A percentile compares a stretch with the other conserved stretches of the same genome.
phyloP scores from a whole-genome alignment of 306 rosid genomes.

The Quercus robur region DNA sequence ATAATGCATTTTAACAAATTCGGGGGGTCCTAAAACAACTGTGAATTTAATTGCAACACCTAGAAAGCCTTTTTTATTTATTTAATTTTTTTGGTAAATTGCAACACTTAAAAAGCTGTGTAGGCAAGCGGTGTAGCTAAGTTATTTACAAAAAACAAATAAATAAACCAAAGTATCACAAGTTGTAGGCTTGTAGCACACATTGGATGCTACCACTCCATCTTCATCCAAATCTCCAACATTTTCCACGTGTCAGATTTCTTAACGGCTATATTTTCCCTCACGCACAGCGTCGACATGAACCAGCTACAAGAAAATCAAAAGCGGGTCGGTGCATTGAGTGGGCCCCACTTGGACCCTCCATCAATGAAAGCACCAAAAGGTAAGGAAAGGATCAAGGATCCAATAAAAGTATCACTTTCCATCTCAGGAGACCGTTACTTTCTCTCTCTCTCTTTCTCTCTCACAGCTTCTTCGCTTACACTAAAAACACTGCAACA shows the following conservation, averaged over 20 bases:
- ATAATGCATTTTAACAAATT: no score
- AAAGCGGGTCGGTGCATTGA: neutral
- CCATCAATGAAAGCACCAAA: neutral
- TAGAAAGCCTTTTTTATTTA: no score
- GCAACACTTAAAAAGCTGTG: no score
- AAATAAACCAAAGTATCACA: no score
- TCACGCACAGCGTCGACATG: neutral
- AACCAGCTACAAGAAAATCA: neutral
- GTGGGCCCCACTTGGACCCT: constrained; percentile 2
- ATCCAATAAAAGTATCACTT: neutral
- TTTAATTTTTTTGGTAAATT: no score
- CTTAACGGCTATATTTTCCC: constrained; percentile 47
- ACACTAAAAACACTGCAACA: no score
- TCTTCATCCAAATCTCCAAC: neutral
- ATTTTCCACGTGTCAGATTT: constrained; percentile 8
- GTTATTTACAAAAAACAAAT: no score
- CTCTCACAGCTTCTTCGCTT: neutral
- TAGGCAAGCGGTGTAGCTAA: no score
- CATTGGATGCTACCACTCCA: neutral
- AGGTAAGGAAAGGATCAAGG: neutral
- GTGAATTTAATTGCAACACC: no score
- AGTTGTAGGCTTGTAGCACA: no score
- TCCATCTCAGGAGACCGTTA: constrained; percentile 24
- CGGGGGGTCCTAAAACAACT: no score
- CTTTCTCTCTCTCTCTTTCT: neutral